phyloP scores from a whole-genome alignment of 345 rosid species.

The Lepidium aucheri region DNA sequence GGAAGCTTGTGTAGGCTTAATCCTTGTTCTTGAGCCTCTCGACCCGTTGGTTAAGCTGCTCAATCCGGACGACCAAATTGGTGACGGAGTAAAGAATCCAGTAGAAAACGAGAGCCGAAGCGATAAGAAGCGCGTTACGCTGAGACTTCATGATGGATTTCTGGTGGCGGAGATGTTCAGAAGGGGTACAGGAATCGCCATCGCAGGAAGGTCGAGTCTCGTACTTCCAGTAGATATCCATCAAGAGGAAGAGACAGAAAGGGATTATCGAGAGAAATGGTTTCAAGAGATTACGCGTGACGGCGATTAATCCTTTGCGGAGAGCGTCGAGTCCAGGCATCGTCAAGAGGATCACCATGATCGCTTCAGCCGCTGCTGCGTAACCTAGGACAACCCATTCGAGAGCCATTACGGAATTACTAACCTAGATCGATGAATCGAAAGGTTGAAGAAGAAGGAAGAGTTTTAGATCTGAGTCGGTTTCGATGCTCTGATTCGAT shows the following conservation, averaged over 20 bases:
- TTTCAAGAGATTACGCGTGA: constrained; percentile 72
- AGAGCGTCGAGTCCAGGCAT: constrained; percentile 73
- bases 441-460: neutral
- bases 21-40: constrained; percentile 58
- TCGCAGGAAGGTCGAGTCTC: constrained; percentile 73
- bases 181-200: constrained; percentile 60
- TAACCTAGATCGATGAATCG: neutral
- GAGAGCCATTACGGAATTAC: constrained; percentile 53
- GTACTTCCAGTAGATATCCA: constrained; percentile 96
- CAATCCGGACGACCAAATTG: constrained; percentile 53
- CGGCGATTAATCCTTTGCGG: constrained; percentile 60
- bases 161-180: constrained; percentile 85
- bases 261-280: constrained; percentile 82
- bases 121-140: constrained; percentile 73
- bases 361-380: constrained; percentile 86
- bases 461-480: constrained; percentile 18
- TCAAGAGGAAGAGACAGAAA: constrained; percentile 68
- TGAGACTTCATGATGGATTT: constrained; percentile 87
- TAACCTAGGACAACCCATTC: constrained; percentile 89
- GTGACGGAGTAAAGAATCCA: constrained; percentile 80
- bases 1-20: neutral
- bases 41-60: constrained; percentile 62
- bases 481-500: neutral
- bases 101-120: constrained; percentile 66
- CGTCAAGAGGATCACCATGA: constrained; percentile 79